phyloP scores from a whole-genome alignment of 495 filamentous ascomycete species.

The Podospora pseudopauciseta region DNA sequence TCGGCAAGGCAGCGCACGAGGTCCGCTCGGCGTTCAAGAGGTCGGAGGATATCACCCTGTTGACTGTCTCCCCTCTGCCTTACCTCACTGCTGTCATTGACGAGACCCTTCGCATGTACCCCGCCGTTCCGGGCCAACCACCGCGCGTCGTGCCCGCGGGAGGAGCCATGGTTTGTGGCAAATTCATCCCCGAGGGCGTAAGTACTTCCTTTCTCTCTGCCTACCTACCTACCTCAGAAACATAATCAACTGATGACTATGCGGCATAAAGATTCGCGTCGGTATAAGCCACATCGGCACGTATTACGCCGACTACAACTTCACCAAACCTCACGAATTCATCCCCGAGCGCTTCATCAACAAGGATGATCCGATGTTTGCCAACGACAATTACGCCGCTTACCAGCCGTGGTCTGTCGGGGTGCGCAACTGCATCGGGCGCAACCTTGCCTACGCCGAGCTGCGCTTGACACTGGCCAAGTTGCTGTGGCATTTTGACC shows the following conservation, averaged over 20 bases:
- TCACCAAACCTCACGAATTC: constrained; percentile 36
- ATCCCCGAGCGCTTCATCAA: constrained; percentile 37
- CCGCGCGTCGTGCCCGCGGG: constrained; percentile 41
- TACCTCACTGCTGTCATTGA: constrained; percentile 56
- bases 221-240: not conserved
- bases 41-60: constrained; percentile 45
- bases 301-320: constrained; percentile 37
- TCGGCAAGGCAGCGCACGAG: too few relatives aligned
- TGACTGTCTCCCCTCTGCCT: constrained; percentile 38
- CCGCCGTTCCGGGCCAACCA: constrained; percentile 44
- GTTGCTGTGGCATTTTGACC: too few relatives aligned
- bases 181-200: constrained; percentile 39
- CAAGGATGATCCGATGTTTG: constrained; percentile 26
- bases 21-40: constrained; percentile 1
- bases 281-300: constrained; percentile 34
- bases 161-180: constrained; percentile 44
- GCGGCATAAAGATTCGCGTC: constrained; percentile 35
- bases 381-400: constrained; percentile 30
- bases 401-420: constrained; percentile 39
- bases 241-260: constrained; percentile 49
- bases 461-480: too few relatives aligned
- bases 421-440: constrained; percentile 41
- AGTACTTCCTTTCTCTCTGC: constrained; percentile 11
- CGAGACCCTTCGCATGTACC: constrained; percentile 55
- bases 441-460: constrained; percentile 17